Conservation (phyloP, 2,329 filamentous ascomycete genomes). For the Curvularia hawaiiensis region DNA sequence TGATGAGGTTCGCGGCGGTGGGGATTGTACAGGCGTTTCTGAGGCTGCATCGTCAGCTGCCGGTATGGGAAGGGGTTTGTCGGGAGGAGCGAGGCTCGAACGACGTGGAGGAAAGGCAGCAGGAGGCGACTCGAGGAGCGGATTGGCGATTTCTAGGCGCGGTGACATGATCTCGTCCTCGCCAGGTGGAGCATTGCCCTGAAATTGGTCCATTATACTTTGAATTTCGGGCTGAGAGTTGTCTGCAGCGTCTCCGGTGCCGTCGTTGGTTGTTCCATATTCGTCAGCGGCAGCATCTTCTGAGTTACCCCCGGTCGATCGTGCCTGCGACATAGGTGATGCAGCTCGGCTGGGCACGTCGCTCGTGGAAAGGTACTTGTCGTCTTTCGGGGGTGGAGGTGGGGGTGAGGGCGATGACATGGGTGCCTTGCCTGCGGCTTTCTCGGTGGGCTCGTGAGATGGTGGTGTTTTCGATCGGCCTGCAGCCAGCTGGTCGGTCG, state of each 20-base stretch:
- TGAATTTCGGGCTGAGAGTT: slow-evolving; percentile 86
- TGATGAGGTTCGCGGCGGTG: slow-evolving; percentile 44
- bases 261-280: slow-evolving; percentile 57
- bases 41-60: slow-evolving; percentile 27
- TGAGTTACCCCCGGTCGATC: slow-evolving; percentile 49
- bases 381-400: slow-evolving; percentile 57
- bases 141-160: slow-evolving; percentile 79
- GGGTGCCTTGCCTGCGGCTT: slow-evolving; percentile 36
- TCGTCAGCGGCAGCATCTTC: slow-evolving; percentile 42
- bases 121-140: slow-evolving; percentile 67
- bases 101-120: slow-evolving; percentile 78
- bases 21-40: slow-evolving; percentile 33
- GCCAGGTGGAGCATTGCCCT: slow-evolving; percentile 71
- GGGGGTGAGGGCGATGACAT: slow-evolving; percentile 50
- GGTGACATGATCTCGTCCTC: slow-evolving; percentile 92
- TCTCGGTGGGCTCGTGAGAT: slow-evolving; percentile 24
- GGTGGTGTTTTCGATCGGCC: slow-evolving; percentile 29
- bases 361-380: slow-evolving; percentile 53
- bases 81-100: slow-evolving; percentile 81
- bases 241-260: slow-evolving; percentile 49
- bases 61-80: slow-evolving; percentile 46
- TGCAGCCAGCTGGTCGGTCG: slow-evolving; percentile 21
- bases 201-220: slow-evolving; percentile 97
- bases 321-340: slow-evolving; percentile 38
- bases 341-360: slow-evolving; percentile 50